Conservation (phyloP, 2,329 filamentous ascomycete species). For the Teratosphaeria epicoccoides region DNA sequence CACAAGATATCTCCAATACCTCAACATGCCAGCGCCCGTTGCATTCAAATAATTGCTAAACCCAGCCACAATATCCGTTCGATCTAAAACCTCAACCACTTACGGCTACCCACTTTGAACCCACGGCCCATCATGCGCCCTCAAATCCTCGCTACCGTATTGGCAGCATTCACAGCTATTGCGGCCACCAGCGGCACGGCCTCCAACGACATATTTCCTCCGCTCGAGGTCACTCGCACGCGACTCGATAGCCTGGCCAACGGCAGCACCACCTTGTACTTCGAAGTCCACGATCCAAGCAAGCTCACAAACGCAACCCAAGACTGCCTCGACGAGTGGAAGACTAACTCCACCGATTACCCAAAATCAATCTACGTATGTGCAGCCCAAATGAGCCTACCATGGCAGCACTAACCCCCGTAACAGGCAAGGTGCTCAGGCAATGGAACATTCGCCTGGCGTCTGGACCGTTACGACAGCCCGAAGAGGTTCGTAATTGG, state of each 20-base stretch:
- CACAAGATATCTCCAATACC: neutral
- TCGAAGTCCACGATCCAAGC: slow-evolving; percentile 22
- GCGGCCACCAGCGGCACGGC: neutral
- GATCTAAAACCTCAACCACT: neutral
- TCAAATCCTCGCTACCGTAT: neutral
- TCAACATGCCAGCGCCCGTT: neutral
- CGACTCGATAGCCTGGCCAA: slow-evolving; percentile 1
- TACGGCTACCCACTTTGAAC: neutral
- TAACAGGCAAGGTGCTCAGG: slow-evolving; percentile 10
- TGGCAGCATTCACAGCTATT: neutral
- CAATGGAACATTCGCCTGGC: slow-evolving; percentile 15
- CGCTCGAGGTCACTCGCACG: slow-evolving; percentile 12
- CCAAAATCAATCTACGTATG: slow-evolving; percentile 13
- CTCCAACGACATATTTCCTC: neutral
- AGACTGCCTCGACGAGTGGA: slow-evolving; percentile 17
- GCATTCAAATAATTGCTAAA: neutral
- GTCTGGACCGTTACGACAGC: slow-evolving; percentile 11
- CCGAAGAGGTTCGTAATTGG: slow-evolving; percentile 16
- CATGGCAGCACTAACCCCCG: neutral
- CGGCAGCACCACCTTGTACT: slow-evolving; percentile 16
- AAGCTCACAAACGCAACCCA: slow-evolving; percentile 17
- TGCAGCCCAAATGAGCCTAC: neutral
- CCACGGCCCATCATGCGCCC: neutral
- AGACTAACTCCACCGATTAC: slow-evolving; percentile 10
- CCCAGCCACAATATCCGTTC: neutral